These are phyloP conservation scores for Trichoderma gamsii DNA, from an alignment of 495 filamentous ascomycete species.

Conservation along the genomic window DNA sequence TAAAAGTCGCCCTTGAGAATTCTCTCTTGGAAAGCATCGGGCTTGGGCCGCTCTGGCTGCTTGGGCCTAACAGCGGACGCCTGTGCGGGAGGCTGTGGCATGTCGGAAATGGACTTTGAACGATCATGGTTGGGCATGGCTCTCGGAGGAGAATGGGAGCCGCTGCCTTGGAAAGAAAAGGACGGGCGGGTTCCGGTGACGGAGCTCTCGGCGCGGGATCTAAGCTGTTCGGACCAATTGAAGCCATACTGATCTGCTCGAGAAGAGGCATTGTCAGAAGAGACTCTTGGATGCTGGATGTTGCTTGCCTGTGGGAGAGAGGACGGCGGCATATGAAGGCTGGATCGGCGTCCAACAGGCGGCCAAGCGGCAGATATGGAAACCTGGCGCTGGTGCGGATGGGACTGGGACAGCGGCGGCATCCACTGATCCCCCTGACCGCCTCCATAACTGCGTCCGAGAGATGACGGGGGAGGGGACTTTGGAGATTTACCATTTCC, in stretches of 20 bases:
- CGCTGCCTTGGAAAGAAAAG: constrained; percentile 40
- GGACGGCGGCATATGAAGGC: constrained; percentile 20
- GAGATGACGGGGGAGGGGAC: constrained; percentile 17
- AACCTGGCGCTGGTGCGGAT: constrained; percentile 8
- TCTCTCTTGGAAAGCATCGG: constrained; percentile 90
- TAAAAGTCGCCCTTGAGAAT: constrained; percentile 96
- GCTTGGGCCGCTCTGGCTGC: constrained; percentile 53
- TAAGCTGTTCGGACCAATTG: constrained; percentile 93
- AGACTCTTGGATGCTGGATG: constrained; percentile 46
- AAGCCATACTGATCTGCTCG: constrained; percentile 71
- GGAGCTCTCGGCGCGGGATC: constrained; percentile 76
- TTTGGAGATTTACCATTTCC: constrained; percentile 41
- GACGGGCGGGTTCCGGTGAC: constrained; percentile 53
- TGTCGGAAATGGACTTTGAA: constrained; percentile 62
- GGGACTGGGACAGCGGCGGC: background rate
- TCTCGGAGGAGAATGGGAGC: constrained; percentile 28
- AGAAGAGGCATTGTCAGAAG: constrained; percentile 53
- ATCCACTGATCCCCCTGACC: constrained; percentile 15
- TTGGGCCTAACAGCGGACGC: constrained; percentile 38
- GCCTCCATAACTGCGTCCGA: constrained; percentile 22
- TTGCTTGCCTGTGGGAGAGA: constrained; percentile 46
- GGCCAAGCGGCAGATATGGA: constrained; percentile 21
- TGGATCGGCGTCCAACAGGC: constrained; percentile 21
- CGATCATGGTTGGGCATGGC: constrained; percentile 50
- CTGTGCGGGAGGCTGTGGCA: constrained; percentile 55